Conservation (phyloP, 495 filamentous ascomycete genomes). For the Aspergillus taichungensis region DNA sequence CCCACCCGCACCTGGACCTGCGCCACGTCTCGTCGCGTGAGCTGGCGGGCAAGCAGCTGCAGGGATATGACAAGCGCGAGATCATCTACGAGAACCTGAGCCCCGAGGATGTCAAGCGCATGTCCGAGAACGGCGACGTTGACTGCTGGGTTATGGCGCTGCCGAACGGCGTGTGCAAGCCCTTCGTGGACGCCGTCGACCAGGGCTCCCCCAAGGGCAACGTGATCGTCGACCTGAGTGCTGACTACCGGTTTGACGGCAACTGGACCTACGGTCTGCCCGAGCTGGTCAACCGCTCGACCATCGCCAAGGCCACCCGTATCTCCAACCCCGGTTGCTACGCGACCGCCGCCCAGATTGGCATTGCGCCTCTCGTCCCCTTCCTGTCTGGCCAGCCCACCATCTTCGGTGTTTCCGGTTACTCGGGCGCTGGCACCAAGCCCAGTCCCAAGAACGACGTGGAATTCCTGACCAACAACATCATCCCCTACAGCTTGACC, state of each 20-base stretch:
- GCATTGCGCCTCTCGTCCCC: constrained; percentile 73
- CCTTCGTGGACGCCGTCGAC: constrained; percentile 87
- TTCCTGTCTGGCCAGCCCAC: constrained; percentile 75
- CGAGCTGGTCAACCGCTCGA: constrained; percentile 68
- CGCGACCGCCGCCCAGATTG: constrained; percentile 91
- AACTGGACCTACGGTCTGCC: constrained; percentile 95
- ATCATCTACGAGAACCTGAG: constrained; percentile 89
- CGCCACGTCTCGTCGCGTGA: constrained; percentile 92
- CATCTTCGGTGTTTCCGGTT: constrained; percentile 89
- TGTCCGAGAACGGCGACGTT: constrained; percentile 86
- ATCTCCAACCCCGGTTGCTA: constrained; percentile 97
- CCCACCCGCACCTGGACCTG: constrained; percentile 90
- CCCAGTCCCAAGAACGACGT: constrained; percentile 94
- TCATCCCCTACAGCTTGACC: constrained; percentile 88
- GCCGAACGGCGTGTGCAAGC: constrained; percentile 94
- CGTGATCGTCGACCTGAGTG: constrained; percentile 86
- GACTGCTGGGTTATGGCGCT: constrained; percentile 99
- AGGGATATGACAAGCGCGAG: constrained; percentile 88
- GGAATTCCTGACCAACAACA: constrained; percentile 73
- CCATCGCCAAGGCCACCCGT: constrained; percentile 73
- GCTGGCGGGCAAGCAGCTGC: constrained; percentile 78
- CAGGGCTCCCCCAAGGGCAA: constrained; percentile 61
- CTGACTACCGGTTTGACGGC: constrained; percentile 87
- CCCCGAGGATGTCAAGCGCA: constrained; percentile 80
- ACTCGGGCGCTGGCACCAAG: constrained; percentile 95